Conservation (phyloP, 306 rosid species). For the Gastrolobium villosum region DNA sequence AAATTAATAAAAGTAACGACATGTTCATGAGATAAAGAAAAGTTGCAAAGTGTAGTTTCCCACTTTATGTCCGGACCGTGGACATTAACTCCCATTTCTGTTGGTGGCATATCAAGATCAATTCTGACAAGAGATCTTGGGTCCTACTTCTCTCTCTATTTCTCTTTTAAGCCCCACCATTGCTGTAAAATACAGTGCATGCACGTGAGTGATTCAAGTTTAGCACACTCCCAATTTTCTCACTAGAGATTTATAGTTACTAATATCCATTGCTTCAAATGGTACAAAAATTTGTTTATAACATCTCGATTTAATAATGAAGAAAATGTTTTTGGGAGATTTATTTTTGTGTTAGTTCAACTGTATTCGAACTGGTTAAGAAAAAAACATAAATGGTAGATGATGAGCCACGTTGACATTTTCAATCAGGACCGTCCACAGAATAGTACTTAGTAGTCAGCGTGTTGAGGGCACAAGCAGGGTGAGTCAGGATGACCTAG, state of each 20-base stretch:
- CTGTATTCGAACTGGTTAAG: too few relatives aligned
- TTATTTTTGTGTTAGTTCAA: too few relatives aligned
- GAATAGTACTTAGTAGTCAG: constrained; percentile 8
- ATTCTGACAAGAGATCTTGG: constrained; percentile 41
- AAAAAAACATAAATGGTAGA: constrained; percentile 42
- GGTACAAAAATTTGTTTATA: too few relatives aligned
- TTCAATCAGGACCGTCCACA: constrained; percentile 40
- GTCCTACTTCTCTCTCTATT: constrained; percentile 43
- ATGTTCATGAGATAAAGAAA: not conserved
- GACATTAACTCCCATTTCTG: constrained; percentile 41
- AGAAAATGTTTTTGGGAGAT: too few relatives aligned
- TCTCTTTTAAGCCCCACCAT: constrained; percentile 8
- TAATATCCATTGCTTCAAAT: too few relatives aligned
- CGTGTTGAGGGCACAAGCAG: constrained; percentile 11
- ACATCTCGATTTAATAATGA: too few relatives aligned
- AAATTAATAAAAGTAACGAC: too few relatives aligned
- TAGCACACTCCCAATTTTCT: constrained; percentile 54
- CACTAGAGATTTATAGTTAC: not conserved
- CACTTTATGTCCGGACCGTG: not conserved
- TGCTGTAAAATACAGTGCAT: constrained; percentile 51
- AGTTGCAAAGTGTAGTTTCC: not conserved
- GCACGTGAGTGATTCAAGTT: constrained; percentile 65
- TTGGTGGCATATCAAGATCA: constrained; percentile 63
- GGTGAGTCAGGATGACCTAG: not conserved
- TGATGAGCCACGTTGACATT: constrained; percentile 58